phyloP scores from a whole-genome alignment of 2,329 filamentous ascomycete genomes.

The Geosmithia putterillii region DNA sequence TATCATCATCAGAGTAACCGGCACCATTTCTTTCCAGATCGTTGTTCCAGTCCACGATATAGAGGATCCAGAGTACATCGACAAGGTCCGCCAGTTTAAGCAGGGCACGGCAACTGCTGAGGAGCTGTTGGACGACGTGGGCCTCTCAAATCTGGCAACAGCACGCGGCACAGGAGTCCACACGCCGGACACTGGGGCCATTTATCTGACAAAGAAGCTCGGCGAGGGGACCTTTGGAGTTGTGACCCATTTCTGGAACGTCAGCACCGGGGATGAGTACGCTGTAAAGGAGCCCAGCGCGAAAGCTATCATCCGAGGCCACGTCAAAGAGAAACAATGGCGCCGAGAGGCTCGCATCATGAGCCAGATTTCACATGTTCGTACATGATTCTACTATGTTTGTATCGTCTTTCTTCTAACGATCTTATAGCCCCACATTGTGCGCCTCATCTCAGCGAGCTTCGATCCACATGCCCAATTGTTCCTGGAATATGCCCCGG shows the following conservation, averaged over 20 bases:
- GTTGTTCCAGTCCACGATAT: slow-evolving; percentile 4
- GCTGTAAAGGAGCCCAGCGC: slow-evolving; percentile 10
- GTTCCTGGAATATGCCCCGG: slow-evolving; percentile 5
- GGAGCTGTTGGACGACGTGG: not conserved
- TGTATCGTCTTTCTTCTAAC: slow-evolving; percentile 1
- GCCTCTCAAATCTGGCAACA: not conserved
- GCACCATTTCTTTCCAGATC: slow-evolving; percentile 4
- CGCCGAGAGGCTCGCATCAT: slow-evolving; percentile 10
- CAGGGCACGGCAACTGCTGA: slow-evolving; percentile 4
- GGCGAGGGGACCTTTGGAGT: slow-evolving; percentile 8
- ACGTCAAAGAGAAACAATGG: slow-evolving; percentile 6
- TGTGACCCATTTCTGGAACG: slow-evolving; percentile 10
- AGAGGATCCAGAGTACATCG: slow-evolving; percentile 6
- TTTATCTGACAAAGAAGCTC: slow-evolving; percentile 5
- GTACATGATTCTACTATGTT: slow-evolving; percentile 34
- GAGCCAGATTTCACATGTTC: slow-evolving; percentile 8
- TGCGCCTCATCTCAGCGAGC: slow-evolving; percentile 1
- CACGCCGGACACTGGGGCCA: slow-evolving; percentile 1
- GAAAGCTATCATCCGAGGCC: not conserved
- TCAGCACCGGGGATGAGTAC: slow-evolving; percentile 30
- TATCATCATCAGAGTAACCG: slow-evolving; percentile 5
- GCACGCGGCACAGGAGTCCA: not conserved
- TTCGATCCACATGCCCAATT: slow-evolving; percentile 1
- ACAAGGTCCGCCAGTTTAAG: slow-evolving; percentile 7
- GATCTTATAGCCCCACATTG: slow-evolving; percentile 6